Conservation (phyloP, 2,329 filamentous ascomycete genomes). For the Penicillium olsonii region DNA sequence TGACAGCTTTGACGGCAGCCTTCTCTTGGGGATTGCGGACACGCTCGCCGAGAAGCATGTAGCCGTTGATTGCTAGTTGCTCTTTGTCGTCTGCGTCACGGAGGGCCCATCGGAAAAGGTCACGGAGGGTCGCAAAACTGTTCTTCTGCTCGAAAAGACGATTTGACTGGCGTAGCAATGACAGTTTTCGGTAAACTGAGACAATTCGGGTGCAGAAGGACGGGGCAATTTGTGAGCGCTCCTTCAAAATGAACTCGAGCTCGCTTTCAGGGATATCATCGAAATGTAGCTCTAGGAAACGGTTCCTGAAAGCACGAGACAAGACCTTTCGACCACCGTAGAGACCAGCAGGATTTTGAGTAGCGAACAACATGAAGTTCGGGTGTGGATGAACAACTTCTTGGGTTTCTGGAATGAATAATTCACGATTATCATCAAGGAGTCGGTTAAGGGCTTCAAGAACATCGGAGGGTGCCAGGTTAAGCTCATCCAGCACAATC, state of each 20-base stretch:
- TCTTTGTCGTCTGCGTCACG: constrained; percentile 82
- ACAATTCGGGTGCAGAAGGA: constrained; percentile 92
- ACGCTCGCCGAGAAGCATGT: constrained; percentile 92
- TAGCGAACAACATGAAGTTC: constrained; percentile 97
- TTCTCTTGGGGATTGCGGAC: constrained; percentile 91
- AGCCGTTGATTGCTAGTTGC: constrained; percentile 87
- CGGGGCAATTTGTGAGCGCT: constrained; percentile 83
- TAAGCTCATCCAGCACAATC: constrained; percentile 97
- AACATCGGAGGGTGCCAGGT: constrained; percentile 94
- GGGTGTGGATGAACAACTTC: constrained; percentile 88
- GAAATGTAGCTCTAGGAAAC: constrained; percentile 95
- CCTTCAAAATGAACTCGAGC: constrained; percentile 84
- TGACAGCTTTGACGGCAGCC: constrained; percentile 77
- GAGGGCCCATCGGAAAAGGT: constrained; percentile 93
- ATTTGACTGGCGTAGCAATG: constrained; percentile 82
- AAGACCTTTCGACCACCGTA: constrained; percentile 94
- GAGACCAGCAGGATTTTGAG: constrained; percentile 91
- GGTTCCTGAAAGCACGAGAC: constrained; percentile 91
- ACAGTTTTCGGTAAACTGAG: constrained; percentile 89
- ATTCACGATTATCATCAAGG: constrained; percentile 92
- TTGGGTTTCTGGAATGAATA: constrained; percentile 95
- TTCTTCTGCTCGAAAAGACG: constrained; percentile 95
- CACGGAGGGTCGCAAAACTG: constrained; percentile 92
- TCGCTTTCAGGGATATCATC: constrained; percentile 97
- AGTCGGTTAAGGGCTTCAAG: constrained; percentile 93